Conservation (phyloP, 352 stramenopile species). For the Globisporangium barbulae region DNA sequence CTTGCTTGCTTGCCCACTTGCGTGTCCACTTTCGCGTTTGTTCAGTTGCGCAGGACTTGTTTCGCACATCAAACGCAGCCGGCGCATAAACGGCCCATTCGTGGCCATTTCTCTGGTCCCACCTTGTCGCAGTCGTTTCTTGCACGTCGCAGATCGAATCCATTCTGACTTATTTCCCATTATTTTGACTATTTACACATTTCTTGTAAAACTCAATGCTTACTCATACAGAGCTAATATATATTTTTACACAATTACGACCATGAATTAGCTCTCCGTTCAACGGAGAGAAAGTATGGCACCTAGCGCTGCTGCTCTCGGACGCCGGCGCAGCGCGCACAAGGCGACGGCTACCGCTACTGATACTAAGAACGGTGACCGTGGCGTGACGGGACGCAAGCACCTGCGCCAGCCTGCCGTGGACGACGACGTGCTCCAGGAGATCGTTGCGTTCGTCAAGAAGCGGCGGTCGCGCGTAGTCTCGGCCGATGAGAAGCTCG, state of each 20-base stretch:
- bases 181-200: neutral
- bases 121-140: neutral
- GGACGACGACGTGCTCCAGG: constrained; percentile 1
- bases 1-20: neutral
- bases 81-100: neutral
- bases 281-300: neutral
- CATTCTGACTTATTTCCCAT: neutral
- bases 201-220: no score
- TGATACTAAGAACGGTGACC: no score
- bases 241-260: no score
- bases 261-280: no score
- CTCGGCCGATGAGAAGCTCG: constrained; percentile 14
- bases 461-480: constrained; percentile 7
- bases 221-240: neutral
- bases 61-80: neutral
- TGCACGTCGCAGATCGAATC: neutral
- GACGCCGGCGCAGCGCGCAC: constrained; percentile 1
- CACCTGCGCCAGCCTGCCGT: neutral
- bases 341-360: neutral
- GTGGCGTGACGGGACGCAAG: neutral
- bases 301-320: neutral
- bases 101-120: neutral
- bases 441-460: constrained; percentile 10
- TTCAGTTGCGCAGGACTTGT: neutral
- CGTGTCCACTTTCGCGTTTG: neutral